phyloP scores from a whole-genome alignment of 1,139 yeast species.

The Candida tetrigidarum region DNA sequence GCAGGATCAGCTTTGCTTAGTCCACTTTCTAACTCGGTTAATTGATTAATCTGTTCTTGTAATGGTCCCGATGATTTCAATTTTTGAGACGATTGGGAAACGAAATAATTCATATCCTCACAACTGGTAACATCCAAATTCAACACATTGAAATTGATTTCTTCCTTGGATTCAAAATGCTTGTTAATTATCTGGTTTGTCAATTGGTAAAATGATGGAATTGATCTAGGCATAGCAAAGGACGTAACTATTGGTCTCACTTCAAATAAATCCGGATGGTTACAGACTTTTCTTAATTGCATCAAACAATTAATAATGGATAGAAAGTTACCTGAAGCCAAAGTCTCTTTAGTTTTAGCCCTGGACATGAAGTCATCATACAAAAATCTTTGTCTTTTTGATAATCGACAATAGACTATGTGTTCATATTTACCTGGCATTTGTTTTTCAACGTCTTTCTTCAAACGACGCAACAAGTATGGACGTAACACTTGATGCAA shows the following conservation, averaged over 20 bases:
- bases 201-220: conserved; percentile 52
- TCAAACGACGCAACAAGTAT: conserved; percentile 84
- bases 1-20: conserved; percentile 43
- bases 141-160: conserved; percentile 57
- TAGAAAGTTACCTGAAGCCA: conserved; percentile 92
- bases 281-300: conserved; percentile 98
- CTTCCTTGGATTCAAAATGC: conserved; percentile 24
- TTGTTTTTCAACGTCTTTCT: conserved; percentile 97
- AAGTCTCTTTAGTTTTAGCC: conserved; percentile 92
- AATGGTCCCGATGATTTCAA: conserved; percentile 54
- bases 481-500: conserved; percentile 95
- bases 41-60: conserved; percentile 45
- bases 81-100: conserved; percentile 46
- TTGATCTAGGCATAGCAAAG: conserved; percentile 72
- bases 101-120: conserved; percentile 52
- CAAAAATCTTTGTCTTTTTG: conserved; percentile 88
- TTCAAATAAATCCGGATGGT: conserved; percentile 96
- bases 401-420: conserved; percentile 86
- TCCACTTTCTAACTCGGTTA: conserved; percentile 33
- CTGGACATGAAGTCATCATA: conserved; percentile 98
- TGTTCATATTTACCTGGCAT: conserved; percentile 99
- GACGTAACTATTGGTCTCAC: conserved; percentile 95
- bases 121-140: conserved; percentile 61
- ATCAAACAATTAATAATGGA: conserved; percentile 96
- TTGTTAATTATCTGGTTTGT: conserved; percentile 50